Conservation (phyloP, 176 grass and related monocot species). For the Oryza meyeriana region DNA sequence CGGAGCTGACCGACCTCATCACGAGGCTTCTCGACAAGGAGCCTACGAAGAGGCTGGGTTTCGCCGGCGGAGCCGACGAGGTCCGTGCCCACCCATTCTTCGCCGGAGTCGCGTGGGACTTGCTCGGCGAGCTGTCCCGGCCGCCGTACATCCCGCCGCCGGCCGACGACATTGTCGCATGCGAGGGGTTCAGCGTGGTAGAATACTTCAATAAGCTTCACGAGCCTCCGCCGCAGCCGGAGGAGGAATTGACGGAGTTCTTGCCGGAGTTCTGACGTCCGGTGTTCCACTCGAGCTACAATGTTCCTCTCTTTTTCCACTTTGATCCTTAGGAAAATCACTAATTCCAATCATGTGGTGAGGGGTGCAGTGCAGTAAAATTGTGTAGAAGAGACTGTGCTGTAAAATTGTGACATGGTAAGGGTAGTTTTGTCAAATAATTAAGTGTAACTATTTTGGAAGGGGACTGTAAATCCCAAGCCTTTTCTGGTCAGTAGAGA, state of each 20-base stretch:
- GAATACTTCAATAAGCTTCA: conserved; percentile 60
- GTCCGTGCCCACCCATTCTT: conserved; percentile 80
- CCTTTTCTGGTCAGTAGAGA: not conserved
- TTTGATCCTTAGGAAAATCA: not conserved
- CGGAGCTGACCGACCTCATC: conserved; percentile 78
- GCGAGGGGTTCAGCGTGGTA: conserved; percentile 49
- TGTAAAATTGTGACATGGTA: not conserved
- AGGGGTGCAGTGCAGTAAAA: not conserved
- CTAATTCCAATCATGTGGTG: not conserved
- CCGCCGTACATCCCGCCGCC: conserved; percentile 71
- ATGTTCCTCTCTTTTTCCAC: not conserved
- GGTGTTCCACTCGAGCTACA: not conserved
- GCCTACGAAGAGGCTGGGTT: conserved; percentile 49
- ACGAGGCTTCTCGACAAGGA: conserved; percentile 58
- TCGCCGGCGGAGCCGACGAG: conserved; percentile 62
- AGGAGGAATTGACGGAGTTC: conserved; percentile 41
- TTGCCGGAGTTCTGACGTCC: conserved; percentile 32
- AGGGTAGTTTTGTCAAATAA: not conserved
- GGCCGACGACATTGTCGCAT: conserved; percentile 36
- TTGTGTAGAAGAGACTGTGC: not conserved
- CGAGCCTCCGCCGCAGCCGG: conserved; percentile 20
- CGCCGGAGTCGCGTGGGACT: conserved; percentile 68
- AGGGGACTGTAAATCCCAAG: not conserved
- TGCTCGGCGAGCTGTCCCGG: conserved; percentile 63
- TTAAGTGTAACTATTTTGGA: conserved; percentile 5